A percentile compares a stretch with the other conserved stretches of the same genome.
Conservation (phyloP, 306 rosid species). For the Quercus wislizeni region DNA sequence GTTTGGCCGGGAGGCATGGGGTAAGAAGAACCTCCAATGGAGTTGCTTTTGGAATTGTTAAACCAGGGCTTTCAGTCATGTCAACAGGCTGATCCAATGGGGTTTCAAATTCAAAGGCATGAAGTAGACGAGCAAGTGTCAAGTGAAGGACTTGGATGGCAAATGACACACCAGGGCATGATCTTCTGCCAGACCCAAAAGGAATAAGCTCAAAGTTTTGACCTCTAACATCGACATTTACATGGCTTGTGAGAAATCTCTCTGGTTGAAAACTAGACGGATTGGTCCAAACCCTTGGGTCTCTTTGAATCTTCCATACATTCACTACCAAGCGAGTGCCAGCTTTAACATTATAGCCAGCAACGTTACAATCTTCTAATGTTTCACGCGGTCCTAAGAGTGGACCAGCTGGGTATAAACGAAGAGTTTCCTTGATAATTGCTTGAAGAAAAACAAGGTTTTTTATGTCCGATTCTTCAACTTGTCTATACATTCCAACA, state of each 20-base stretch:
- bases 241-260: constrained; percentile 37
- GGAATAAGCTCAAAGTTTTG: constrained; percentile 53
- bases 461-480: constrained; percentile 47
- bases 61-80: constrained; percentile 50
- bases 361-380: constrained; percentile 44
- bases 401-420: constrained; percentile 59
- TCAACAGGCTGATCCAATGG: constrained; percentile 29
- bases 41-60: constrained; percentile 47
- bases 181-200: constrained; percentile 55
- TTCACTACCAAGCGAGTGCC: constrained; percentile 53
- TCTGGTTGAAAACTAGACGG: constrained; percentile 45
- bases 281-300: constrained; percentile 50
- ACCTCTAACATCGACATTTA: constrained; percentile 40
- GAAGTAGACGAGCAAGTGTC: constrained; percentile 48
- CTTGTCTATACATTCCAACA: constrained; percentile 39
- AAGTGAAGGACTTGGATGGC: constrained; percentile 51
- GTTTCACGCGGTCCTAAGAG: constrained; percentile 49
- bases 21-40: constrained; percentile 45
- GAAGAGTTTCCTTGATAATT: constrained; percentile 48
- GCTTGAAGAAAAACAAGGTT: constrained; percentile 42
- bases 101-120: constrained; percentile 42
- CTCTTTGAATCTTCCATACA: constrained; percentile 58
- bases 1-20: constrained; percentile 42
- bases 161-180: constrained; percentile 53
- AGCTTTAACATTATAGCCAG: constrained; percentile 42